Base-by-base conservation (phyloP, 306 rosid species). In the Dryas alaskensis region DNA sequence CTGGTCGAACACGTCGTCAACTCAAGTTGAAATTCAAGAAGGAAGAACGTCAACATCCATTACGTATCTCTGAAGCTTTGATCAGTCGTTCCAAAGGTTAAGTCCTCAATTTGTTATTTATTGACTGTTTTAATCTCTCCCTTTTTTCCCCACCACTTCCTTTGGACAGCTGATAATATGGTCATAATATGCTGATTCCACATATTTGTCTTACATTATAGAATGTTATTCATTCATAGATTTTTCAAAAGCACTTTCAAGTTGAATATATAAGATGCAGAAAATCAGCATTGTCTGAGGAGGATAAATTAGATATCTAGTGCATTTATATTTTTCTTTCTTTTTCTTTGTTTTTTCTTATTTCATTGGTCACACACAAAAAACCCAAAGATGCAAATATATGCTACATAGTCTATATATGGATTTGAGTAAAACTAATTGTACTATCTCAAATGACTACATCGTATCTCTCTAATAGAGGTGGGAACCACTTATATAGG, bases 1-100 rank as follows among this genome's bases (percentile, higher is more conserved):
- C 91, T 2, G 80, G 70, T 78, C 83, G 84, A 81, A 78, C 97
- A 25, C 89, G 87, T 9, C 84, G 67, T 67, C 98, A 93, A 81
- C 52, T 93, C 74, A 91, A 85, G 85, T 78, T 75, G 80, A 93
- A 93, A 69, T 93, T 82, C 82, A 91, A 89, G 83, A 89, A 78
- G 81, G 97, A 91, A 87, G 92, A 87, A 81, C 82, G 84, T 10
- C 88, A 89, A 59, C 84, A 83, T 79, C 93, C 90, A 68, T 64
- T 80, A 57, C 83, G 58, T 60, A 76, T 93, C 47, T 27, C 70
- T 12, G 96, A 86, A 79, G 97, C 97, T 37, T 11, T 87, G 22
- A 80, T 74, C 37, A 79, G 63, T 81, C 93, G 86, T 11, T 9
- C 83, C 53, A 80, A 81, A 81, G 96, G 97, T 89, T 71, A 79